Conservation (phyloP, 768 basidiomycete genomes). For the Tricholoma sp. region DNA sequence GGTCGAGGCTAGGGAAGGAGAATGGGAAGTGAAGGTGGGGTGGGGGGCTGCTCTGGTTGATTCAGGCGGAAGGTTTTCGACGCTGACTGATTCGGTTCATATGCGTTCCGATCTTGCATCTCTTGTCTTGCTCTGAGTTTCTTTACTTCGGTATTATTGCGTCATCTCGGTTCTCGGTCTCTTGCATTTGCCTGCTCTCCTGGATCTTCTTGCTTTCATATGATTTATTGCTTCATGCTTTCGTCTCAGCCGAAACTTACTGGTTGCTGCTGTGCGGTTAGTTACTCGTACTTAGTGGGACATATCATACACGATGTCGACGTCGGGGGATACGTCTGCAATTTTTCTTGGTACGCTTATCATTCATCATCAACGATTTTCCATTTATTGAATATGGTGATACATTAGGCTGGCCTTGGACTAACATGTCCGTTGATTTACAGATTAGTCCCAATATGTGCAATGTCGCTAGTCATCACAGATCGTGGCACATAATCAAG, state of each 20-base stretch:
- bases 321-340: neutral
- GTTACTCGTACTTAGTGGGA: neutral
- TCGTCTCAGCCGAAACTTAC: neutral
- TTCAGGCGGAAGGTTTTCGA: neutral
- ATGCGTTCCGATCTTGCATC: neutral
- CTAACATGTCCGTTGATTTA: neutral
- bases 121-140: neutral
- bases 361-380: neutral
- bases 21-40: conserved; percentile 23
- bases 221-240: neutral
- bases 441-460: neutral
- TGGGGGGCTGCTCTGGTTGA: neutral
- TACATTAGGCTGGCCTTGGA: neutral
- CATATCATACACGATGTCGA: neutral
- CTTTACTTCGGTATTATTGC: neutral
- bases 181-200: neutral
- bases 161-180: neutral
- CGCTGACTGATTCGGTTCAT: neutral
- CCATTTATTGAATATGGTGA: neutral
- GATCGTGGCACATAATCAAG: neutral
- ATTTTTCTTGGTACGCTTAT: neutral
- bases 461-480: neutral
- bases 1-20: conserved; percentile 23
- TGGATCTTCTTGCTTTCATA: neutral
- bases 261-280: neutral